Conservation (phyloP, 176 grass and related monocot genomes). For the Melocanna baccifera region DNA sequence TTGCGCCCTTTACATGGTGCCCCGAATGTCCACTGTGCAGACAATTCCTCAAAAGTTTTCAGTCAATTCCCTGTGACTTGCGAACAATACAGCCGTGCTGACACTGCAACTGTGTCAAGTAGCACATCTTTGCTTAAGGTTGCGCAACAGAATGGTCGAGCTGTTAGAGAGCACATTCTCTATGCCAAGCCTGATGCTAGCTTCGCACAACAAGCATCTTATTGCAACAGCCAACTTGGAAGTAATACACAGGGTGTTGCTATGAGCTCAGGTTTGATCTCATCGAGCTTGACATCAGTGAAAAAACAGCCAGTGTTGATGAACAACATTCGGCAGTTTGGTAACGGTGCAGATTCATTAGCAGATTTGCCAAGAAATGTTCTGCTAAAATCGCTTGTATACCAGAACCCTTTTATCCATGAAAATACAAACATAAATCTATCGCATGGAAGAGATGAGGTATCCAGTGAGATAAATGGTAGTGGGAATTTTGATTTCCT, state of each 20-base stretch:
- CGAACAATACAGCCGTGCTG: constrained; percentile 24
- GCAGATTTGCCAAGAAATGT: constrained; percentile 29
- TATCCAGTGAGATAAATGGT: constrained; percentile 13
- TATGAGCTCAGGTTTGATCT: constrained; percentile 38
- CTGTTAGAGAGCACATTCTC: constrained; percentile 29
- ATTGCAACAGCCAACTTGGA: constrained; percentile 14
- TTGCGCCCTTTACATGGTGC: constrained; percentile 18
- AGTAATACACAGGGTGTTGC: constrained; percentile 29
- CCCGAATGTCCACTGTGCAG: constrained; percentile 17
- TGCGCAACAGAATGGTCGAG: constrained; percentile 30
- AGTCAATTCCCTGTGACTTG: constrained; percentile 14
- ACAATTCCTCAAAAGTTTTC: constrained; percentile 21
- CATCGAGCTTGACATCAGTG: constrained; percentile 36
- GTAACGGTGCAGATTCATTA: constrained; percentile 20
- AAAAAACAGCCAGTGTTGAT: constrained; percentile 44
- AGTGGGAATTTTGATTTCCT: constrained; percentile 35
- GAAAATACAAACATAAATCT: constrained; percentile 31
- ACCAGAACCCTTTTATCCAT: constrained; percentile 16
- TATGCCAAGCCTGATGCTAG: constrained; percentile 33
- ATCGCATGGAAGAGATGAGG: constrained; percentile 25
- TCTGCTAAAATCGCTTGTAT: constrained; percentile 33
- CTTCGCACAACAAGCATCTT: constrained; percentile 17
- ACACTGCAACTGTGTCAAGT: constrained; percentile 23
- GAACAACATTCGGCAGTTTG: constrained; percentile 28
- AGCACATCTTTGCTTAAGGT: constrained; percentile 44